Evolutionary conservation across 2,329 filamentous ascomycete genomes (phyloP).

Genomic region (Beauveria asiatica): DNA sequence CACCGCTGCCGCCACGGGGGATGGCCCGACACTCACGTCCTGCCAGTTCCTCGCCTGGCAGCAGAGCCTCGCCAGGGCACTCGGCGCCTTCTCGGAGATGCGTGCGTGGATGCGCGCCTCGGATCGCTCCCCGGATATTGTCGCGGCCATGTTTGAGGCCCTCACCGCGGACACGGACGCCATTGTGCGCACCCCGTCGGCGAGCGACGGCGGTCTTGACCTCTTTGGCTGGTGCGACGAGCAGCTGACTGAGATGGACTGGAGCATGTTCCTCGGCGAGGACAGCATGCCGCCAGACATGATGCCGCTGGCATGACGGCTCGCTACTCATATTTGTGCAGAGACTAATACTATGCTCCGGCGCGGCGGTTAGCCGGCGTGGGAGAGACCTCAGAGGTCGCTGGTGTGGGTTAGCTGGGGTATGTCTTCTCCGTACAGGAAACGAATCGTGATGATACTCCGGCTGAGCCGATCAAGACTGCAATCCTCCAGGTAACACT

Average conservation of each 20-base stretch:
- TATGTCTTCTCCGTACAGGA: too few relatives aligned
- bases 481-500: too few relatives aligned
- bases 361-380: too few relatives aligned
- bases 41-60: constrained; percentile 15
- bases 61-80: constrained; percentile 18
- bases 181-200: constrained; percentile 17
- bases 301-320: constrained; percentile 2
- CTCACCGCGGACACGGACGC: constrained; percentile 16
- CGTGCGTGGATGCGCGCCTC: constrained; percentile 21
- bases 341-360: background rate
- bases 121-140: constrained; percentile 20
- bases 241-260: constrained; percentile 20
- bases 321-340: background rate
- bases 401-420: too few relatives aligned
- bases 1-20: background rate
- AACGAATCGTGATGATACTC: too few relatives aligned
- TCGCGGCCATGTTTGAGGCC: constrained; percentile 20
- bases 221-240: constrained; percentile 22
- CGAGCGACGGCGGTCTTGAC: constrained; percentile 18
- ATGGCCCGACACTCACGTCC: background rate
- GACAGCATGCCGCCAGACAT: constrained; percentile 11
- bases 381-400: too few relatives aligned
- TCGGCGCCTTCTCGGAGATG: constrained; percentile 21
- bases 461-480: too few relatives aligned
- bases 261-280: constrained; percentile 19